phyloP scores from a whole-genome alignment of 2,329 filamentous ascomycete genomes.

The Ophiocordyceps camponoti-rufipedis region DNA sequence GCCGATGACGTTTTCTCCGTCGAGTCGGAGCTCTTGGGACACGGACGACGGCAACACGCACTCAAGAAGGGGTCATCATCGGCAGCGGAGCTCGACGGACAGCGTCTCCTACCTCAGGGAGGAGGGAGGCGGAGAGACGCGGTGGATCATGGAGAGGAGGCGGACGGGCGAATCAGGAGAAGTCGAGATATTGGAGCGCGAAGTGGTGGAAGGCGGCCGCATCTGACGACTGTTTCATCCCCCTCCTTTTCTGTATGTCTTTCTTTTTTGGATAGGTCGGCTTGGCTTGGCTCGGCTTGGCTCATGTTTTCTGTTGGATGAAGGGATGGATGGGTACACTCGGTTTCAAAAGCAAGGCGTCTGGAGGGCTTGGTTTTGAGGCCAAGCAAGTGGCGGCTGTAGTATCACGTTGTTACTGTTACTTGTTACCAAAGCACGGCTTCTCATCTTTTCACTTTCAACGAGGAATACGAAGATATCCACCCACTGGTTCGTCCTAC shows the following conservation, averaged over 20 bases:
- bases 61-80: slow-evolving; percentile 24
- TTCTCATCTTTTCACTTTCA: too few species aligned
- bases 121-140: slow-evolving; percentile 35
- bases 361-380: neutral
- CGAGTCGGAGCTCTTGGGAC: neutral
- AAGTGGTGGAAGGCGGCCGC: slow-evolving; percentile 39
- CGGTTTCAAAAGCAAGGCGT: neutral
- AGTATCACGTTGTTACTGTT: neutral
- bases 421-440: neutral
- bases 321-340: neutral
- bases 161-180: slow-evolving; percentile 47
- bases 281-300: too few species aligned
- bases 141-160: slow-evolving; percentile 54
- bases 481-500: too few species aligned
- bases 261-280: neutral
- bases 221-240: slow-evolving; percentile 14
- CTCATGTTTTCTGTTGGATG: neutral
- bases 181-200: slow-evolving; percentile 44
- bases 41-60: slow-evolving; percentile 3
- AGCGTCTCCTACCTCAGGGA: slow-evolving; percentile 55
- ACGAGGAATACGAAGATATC: too few species aligned
- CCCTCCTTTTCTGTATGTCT: neutral
- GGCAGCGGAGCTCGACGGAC: slow-evolving; percentile 39
- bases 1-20: neutral
- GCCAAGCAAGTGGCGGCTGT: neutral